These are phyloP conservation scores for Monosporascus sp. DNA, from an alignment of 2,329 filamentous ascomycete species.

Conservation along the genomic window DNA sequence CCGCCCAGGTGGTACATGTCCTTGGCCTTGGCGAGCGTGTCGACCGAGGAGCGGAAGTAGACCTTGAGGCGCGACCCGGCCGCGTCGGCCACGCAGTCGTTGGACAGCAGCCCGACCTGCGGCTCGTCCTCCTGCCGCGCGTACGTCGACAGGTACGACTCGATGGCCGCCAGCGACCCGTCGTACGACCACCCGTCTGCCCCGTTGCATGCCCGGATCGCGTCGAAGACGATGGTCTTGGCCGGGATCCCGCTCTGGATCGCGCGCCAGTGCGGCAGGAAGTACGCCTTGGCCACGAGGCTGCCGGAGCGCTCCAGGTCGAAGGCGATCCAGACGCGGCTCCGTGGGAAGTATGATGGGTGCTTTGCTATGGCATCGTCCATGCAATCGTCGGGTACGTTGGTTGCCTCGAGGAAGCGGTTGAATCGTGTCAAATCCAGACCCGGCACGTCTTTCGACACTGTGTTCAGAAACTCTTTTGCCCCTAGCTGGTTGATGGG, in stretches of 20 bases:
- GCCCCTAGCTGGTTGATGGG: constrained; percentile 1
- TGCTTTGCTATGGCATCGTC: background rate
- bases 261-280: constrained; percentile 1
- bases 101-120: constrained; percentile 2
- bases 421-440: constrained; percentile 4
- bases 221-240: constrained; percentile 2
- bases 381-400: background rate
- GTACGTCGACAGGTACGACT: constrained; percentile 1
- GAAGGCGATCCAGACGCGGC: constrained; percentile 3
- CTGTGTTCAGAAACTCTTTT: background rate
- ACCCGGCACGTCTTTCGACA: background rate
- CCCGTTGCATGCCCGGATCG: constrained; percentile 1
- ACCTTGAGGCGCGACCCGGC: constrained; percentile 3
- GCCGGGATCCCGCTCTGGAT: background rate
- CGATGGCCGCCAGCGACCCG: background rate
- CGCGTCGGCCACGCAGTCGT: constrained; percentile 5
- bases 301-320: constrained; percentile 8
- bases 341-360: background rate
- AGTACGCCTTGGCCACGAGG: constrained; percentile 7
- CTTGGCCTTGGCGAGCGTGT: constrained; percentile 3
- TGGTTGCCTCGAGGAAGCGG: background rate
- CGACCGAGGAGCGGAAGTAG: background rate
- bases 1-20: constrained; percentile 3
- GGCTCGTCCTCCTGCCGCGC: no score
- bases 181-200: constrained; percentile 1